Evolutionary conservation across 2,329 filamentous ascomycete genomes (phyloP).

Genomic region (Aspergillus sp.): DNA sequence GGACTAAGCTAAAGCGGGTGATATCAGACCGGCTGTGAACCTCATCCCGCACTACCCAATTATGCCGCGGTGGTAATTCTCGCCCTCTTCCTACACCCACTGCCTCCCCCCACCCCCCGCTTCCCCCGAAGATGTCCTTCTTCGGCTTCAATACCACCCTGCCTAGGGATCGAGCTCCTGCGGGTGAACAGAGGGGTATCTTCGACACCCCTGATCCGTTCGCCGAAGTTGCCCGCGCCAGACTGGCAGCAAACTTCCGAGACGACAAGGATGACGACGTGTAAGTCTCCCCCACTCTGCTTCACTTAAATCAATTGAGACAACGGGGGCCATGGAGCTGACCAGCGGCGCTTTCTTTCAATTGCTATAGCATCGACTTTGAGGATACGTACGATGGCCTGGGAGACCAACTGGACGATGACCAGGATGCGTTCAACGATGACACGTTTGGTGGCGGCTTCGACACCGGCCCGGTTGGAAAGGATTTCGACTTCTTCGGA

Average conservation of each 20-base stretch:
- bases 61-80: conserved; percentile 24
- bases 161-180: conserved; percentile 66
- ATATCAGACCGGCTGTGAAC: conserved; percentile 26
- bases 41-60: conserved; percentile 29
- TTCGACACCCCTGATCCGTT: conserved; percentile 92
- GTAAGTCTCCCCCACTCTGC: conserved; percentile 48
- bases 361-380: conserved; percentile 68
- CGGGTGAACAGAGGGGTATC: conserved; percentile 65
- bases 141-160: conserved; percentile 80
- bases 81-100: conserved; percentile 16
- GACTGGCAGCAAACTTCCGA: conserved; percentile 42
- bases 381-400: conserved; percentile 97
- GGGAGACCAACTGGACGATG: conserved; percentile 85
- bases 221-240: conserved; percentile 69
- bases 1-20: conserved; percentile 17
- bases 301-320: background rate
- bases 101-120: conserved; percentile 16
- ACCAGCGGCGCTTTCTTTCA: conserved; percentile 3
- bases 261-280: conserved; percentile 65
- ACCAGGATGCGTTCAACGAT: conserved; percentile 92
- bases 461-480: conserved; percentile 63
- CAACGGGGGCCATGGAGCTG: background rate
- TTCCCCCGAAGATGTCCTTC: conserved; percentile 70
- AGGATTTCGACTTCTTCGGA: conserved; percentile 96
- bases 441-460: conserved; percentile 77